Base-by-base conservation (phyloP, 1,139 yeast species). In the Torulaspora globosa region DNA sequence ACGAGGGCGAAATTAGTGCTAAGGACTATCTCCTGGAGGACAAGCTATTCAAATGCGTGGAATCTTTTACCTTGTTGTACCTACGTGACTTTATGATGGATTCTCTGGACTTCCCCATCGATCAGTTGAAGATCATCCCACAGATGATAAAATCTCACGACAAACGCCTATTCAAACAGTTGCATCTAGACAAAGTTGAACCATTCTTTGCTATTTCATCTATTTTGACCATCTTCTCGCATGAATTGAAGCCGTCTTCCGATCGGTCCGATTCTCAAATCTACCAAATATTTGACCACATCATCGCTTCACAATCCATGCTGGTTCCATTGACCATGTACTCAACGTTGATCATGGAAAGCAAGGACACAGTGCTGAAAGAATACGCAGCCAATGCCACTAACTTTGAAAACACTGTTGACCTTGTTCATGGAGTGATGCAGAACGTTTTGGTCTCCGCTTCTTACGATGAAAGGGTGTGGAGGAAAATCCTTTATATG, bases 31-130 rank as follows among this genome's bases (percentile, higher is more conserved):
- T 45, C 8, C 63, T 72, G 38, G 74, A 72, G 39, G 70, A 66
- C 10, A 52, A 65, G 28, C 76, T 83, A 0, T 73, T 74, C 51
- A 62, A 61, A 38, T 60, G 79, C 23, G 67, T 89, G 44, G 86
- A 83, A 48, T 62, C 66, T 23, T 69, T 90, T 44, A 73, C 95
- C 0, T 56, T 86, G 12, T 60, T 70, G 45, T 85, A 82, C 60
- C 68, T 92, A 38, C 72, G 97, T 41, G 98, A 92, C 65, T 92
- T 81, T 62, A 84, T 90, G 95, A 73, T 87, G 62, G 76, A 82
- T 5, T 78, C 80, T 28, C 74, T 92, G 30, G 74, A 75, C 34
- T 76, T 86, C 11, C 75, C 95, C 0, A 65, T 86, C 11, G 76
- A 75, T 45, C 90, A 87, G 51, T 66, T 89, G 46, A 67, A 70